Base-by-base conservation (phyloP, 202 grass and related monocot genomes). In the Musa balbisiana region DNA sequence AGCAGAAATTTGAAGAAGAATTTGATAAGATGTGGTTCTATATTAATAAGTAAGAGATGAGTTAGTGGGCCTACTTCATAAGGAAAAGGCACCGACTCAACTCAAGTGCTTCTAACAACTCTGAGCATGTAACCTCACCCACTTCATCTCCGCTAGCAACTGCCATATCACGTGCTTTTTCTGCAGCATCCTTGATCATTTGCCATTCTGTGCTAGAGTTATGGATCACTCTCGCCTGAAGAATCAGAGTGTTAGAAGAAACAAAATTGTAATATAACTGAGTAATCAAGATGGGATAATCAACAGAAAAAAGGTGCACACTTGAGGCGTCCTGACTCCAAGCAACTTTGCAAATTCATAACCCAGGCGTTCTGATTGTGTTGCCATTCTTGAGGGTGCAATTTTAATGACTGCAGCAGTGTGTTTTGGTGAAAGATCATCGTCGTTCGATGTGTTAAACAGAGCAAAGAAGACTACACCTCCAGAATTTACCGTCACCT, bases 401-500 rank as follows among this genome's bases (percentile, higher is more conserved):
- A 97, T 93, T 87, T 97, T 97, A 55, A 97, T 91, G 23, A 97
- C 93, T 67, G 88, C 93, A 15, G 88, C 88, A 60, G 88, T 77
- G 73, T 97, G 88, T 64, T 83, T 88, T 64, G 79, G 67, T 21
- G 73, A 66, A 78, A 74, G 17, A 50, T 83, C 78, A 65, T 74
- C 79, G 43, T 67, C 81, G 82, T 73, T 76, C 62, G 20, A 72
- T 54, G 43, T 77, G 76, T 55, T 85, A 80, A 97, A 93, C 66
- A 97, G 69, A n/a, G 88, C 93, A 85, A 89, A 91, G 52, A 97
- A 93, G 78, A 97, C 73, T 84, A 97, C 82, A 71, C 90, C 93
- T 16, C 93, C 93, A 53, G 93, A 97, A 87, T 97, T 97, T 82
- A 97, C 90, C 25, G 93, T 97, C 33, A 97, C 88, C 93, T 97